Evolutionary conservation across 2,329 filamentous ascomycete species (phyloP).

Genomic region (Remersonia thermophila): DNA sequence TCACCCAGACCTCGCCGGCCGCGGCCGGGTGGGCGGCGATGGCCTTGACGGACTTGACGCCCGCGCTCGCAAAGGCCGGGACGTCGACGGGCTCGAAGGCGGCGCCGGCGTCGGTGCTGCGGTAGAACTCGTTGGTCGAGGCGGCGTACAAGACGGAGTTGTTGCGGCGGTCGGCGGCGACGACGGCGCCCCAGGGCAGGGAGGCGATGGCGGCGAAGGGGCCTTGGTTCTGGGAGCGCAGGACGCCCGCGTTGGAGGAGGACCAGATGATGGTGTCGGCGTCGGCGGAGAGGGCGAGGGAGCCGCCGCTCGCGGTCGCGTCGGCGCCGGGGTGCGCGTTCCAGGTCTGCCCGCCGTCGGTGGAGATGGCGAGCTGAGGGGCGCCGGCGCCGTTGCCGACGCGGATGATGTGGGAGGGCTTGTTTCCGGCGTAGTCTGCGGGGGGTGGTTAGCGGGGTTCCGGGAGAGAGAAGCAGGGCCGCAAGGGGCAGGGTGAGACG

Average conservation of each 20-base stretch:
- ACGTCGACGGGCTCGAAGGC: slow-evolving; percentile 26
- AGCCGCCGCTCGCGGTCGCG: slow-evolving; percentile 31
- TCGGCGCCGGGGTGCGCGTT: slow-evolving; percentile 33
- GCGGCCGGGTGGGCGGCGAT: slow-evolving; percentile 43
- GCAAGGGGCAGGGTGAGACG: too few species aligned
- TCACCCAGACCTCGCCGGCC: slow-evolving; percentile 48
- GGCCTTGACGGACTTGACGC: slow-evolving; percentile 34
- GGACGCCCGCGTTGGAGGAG: slow-evolving; percentile 27
- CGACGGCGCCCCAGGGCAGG: slow-evolving; percentile 32
- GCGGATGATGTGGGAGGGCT: slow-evolving; percentile 34
- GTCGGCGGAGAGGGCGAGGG: slow-evolving; percentile 38
- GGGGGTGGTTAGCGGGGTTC: too few species aligned
- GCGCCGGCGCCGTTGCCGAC: slow-evolving; percentile 33
- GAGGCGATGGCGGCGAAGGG: slow-evolving; percentile 33
- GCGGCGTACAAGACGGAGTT: slow-evolving; percentile 41
- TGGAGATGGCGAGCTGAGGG: slow-evolving; percentile 35
- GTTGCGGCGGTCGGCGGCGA: slow-evolving; percentile 43
- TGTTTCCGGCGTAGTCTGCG: slow-evolving; percentile 34
- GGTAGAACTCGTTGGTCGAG: slow-evolving; percentile 29
- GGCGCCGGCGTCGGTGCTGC: slow-evolving; percentile 35
- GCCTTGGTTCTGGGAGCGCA: slow-evolving; percentile 29
- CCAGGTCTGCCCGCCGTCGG: slow-evolving; percentile 40
- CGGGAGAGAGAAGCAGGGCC: too few species aligned
- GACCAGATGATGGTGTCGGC: slow-evolving; percentile 39
- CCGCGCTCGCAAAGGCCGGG: slow-evolving; percentile 13